These are phyloP conservation scores for Rhodotorula sp. DNA, from an alignment of 1,284 basidiomycete species.

Conservation along the genomic window DNA sequence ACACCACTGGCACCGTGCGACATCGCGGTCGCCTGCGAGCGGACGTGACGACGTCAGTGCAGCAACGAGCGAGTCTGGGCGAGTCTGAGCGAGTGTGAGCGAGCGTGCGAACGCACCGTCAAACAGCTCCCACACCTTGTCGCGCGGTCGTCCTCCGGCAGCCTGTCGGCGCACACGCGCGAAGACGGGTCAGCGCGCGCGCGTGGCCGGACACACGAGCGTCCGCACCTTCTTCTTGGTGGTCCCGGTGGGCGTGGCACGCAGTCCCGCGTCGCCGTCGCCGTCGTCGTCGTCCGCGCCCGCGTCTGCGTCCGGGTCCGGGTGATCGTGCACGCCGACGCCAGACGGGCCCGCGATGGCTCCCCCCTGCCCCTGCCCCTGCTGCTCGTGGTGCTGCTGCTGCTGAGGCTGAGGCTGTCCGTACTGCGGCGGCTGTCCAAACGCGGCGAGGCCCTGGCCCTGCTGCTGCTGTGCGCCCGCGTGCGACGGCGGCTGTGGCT, in stretches of 20 bases:
- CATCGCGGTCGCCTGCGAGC: constrained; percentile 12
- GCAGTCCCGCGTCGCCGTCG: constrained; percentile 1
- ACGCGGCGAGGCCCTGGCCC: no score
- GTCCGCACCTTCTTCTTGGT: constrained; percentile 9
- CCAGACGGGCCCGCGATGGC: neutral
- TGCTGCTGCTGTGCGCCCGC: no score
- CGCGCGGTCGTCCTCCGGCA: constrained; percentile 38
- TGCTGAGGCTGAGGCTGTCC: neutral
- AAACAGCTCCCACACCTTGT: constrained; percentile 42
- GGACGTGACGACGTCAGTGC: neutral
- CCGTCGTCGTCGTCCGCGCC: neutral
- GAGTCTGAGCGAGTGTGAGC: no score
- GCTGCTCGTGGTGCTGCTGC: neutral
- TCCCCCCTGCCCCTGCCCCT: neutral
- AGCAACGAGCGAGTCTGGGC: neutral
- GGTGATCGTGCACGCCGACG: neutral
- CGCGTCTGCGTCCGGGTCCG: neutral
- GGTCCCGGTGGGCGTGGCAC: neutral
- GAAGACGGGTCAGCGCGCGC: neutral
- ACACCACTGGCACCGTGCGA: constrained; percentile 41
- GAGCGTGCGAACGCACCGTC: constrained; percentile 21
- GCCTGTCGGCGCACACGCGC: no score
- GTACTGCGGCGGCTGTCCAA: no score
- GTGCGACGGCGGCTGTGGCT: neutral
- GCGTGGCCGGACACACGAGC: neutral